Conservation (phyloP, 2,329 filamentous ascomycete species). For the Ceratocystis harringtonii region DNA sequence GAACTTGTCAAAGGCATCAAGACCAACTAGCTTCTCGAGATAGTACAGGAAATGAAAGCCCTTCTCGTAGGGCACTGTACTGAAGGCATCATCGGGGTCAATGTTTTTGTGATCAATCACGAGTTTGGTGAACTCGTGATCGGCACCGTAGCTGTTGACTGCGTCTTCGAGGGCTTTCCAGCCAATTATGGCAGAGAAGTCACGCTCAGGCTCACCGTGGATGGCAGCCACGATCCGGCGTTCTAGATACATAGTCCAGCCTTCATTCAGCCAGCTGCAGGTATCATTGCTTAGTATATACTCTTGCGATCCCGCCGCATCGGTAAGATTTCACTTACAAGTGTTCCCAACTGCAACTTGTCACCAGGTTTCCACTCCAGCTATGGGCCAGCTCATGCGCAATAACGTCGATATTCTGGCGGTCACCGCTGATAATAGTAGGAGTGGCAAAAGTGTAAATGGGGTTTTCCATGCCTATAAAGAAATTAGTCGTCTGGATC, state of each 20-base stretch:
- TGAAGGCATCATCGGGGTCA: constrained; percentile 93
- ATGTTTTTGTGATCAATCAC: constrained; percentile 75
- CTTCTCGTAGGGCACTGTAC: constrained; percentile 85
- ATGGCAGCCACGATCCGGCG: constrained; percentile 62
- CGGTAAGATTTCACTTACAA: constrained; percentile 34
- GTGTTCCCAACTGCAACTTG: constrained; percentile 67
- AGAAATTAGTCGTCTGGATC: constrained; percentile 18
- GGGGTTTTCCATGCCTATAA: constrained; percentile 69
- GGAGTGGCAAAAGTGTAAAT: constrained; percentile 92
- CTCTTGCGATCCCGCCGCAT: neutral
- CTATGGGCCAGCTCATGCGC: constrained; percentile 66
- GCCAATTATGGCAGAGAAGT: constrained; percentile 91
- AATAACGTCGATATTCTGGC: constrained; percentile 90
- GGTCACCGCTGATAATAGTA: constrained; percentile 79
- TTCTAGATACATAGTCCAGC: constrained; percentile 93
- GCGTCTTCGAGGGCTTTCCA: constrained; percentile 82
- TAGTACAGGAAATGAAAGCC: constrained; percentile 89
- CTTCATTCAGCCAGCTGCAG: constrained; percentile 51
- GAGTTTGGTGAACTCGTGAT: constrained; percentile 88
- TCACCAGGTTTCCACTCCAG: constrained; percentile 82
- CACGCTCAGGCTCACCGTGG: constrained; percentile 71
- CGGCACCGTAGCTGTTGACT: constrained; percentile 59
- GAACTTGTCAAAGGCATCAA: constrained; percentile 82
- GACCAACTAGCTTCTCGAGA: constrained; percentile 71
- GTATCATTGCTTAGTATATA: neutral